These are phyloP conservation scores for Ophiostoma sp. DNA, from an alignment of 2,329 filamentous ascomycete genomes.

Conservation along the genomic window DNA sequence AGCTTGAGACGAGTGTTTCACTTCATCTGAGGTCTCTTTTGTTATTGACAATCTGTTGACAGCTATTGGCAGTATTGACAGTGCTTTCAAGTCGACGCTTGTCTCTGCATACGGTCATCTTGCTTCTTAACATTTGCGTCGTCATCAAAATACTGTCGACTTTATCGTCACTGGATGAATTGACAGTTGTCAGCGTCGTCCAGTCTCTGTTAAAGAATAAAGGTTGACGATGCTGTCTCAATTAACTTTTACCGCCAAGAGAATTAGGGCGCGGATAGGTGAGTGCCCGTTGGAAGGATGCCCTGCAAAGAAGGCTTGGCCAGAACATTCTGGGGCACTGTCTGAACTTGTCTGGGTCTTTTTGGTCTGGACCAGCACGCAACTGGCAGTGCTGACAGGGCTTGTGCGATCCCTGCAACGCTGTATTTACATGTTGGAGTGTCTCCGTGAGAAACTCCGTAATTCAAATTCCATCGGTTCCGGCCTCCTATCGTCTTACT, in stretches of 20 bases:
- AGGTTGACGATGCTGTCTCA: not conserved
- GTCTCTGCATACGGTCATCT: not conserved
- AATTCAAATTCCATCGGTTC: not conserved
- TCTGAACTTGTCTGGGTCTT: not conserved
- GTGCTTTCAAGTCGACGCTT: not conserved
- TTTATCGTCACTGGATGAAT: not conserved
- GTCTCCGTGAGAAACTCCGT: not conserved
- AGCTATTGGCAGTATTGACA: not conserved
- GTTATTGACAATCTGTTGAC: not conserved
- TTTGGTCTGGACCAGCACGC: not conserved
- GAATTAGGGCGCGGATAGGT: not conserved
- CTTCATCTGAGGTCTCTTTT: not conserved
- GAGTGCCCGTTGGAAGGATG: not conserved
- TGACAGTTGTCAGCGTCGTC: not conserved
- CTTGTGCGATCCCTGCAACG: not conserved
- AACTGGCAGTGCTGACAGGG: not conserved
- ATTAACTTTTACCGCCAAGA: constrained; percentile 8
- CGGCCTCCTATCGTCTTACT: not conserved
- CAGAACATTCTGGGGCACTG: not conserved
- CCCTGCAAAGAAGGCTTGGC: not conserved
- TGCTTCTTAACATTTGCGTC: not conserved
- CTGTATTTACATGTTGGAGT: no score
- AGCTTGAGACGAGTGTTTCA: constrained; percentile 8
- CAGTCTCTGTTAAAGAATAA: not conserved
- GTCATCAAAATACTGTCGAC: not conserved